Percentiles rank a stretch among this genome's conserved stretches.
These are phyloP conservation scores for Boechera stricta DNA, from an alignment of 345 rosid species.

Conservation along the genomic window DNA sequence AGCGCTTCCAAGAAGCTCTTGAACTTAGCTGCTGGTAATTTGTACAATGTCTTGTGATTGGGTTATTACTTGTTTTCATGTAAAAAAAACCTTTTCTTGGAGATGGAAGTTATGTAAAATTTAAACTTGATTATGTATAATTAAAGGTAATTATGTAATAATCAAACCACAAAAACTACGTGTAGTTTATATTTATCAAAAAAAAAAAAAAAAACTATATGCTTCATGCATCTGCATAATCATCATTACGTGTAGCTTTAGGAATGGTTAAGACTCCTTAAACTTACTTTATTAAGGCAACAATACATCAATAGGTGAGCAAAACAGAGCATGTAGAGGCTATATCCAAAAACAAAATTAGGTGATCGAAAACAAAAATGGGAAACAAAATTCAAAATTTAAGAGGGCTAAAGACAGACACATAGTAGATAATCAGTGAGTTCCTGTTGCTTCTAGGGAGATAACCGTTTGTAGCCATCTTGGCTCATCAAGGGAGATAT, in stretches of 20 bases:
- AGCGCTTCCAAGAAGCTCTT: constrained; percentile 55
- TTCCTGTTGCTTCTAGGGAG: no score
- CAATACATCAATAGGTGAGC: not conserved
- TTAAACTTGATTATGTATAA: not conserved
- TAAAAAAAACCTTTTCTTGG: not conserved
- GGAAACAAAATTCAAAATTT: no score
- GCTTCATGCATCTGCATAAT: not conserved
- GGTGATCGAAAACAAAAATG: not conserved
- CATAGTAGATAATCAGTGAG: no score
- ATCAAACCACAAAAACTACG: no score
- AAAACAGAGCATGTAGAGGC: not conserved
- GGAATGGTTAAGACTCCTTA: not conserved
- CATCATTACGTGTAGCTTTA: not conserved
- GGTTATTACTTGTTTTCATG: not conserved
- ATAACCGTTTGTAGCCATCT: no score
- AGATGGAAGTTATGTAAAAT: not conserved
- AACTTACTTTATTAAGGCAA: not conserved
- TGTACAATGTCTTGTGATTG: not conserved
- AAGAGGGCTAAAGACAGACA: no score
- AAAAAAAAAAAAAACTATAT: no score
- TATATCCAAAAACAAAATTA: not conserved
- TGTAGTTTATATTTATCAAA: no score
- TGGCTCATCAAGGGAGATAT: no score
- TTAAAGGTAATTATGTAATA: not conserved
- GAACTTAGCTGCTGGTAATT: constrained; percentile 51